Evolutionary conservation across 148 eudicot genomes (phyloP).

Genomic region (Cornus suecica): DNA sequence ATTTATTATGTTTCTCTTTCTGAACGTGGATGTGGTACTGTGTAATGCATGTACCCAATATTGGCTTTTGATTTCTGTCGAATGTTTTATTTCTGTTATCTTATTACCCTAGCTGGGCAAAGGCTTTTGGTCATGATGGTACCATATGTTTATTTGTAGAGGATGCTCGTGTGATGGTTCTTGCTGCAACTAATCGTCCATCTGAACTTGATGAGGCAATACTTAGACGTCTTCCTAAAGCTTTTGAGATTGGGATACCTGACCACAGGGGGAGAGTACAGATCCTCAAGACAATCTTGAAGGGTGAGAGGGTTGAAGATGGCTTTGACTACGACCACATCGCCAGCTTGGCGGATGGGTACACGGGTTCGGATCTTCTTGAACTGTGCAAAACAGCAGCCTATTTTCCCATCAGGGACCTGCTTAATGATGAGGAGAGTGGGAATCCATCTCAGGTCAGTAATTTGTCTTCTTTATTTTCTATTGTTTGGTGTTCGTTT

Average conservation of each 20-base stretch:
- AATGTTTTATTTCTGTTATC: neutral
- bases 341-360: constrained; percentile 72
- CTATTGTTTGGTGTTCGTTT: constrained; percentile 2
- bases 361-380: constrained; percentile 85
- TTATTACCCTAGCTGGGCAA: constrained; percentile 5
- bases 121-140: neutral
- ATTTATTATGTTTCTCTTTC: no score
- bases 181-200: constrained; percentile 97
- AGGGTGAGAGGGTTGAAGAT: constrained; percentile 71
- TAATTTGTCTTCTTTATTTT: constrained; percentile 3
- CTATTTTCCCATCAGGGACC: constrained; percentile 83
- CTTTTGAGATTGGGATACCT: constrained; percentile 93
- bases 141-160: constrained; percentile 33
- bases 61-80: neutral
- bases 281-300: constrained; percentile 66
- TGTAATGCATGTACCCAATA: neutral
- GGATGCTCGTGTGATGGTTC: constrained; percentile 93
- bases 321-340: constrained; percentile 61
- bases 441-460: constrained; percentile 62
- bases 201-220: constrained; percentile 97
- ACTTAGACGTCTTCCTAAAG: constrained; percentile 88
- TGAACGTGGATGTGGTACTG: neutral
- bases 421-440: constrained; percentile 71
- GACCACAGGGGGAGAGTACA: constrained; percentile 61
- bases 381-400: constrained; percentile 95